Evolutionary conservation across 345 rosid species (phyloP), one percentile per base, ranked within the genome.

Genomic region (Eucalyptus marginata): DNA sequence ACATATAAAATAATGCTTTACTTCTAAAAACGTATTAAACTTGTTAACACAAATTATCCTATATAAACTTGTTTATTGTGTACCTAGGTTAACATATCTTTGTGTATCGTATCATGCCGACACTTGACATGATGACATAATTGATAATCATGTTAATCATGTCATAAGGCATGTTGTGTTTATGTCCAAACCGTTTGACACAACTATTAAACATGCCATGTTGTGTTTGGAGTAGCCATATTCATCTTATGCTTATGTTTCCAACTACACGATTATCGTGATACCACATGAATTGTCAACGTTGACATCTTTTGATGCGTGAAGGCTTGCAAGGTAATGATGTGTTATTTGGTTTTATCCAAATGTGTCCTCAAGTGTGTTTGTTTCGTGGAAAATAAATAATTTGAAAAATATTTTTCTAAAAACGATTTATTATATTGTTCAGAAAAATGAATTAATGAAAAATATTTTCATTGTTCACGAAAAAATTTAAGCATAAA

Each of bases 401-500:
- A 8, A 46, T 46, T 46, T 46, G 3, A 2, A 46, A 46, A 46
- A 46, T 46, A 46, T 46, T 46, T 44, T 46, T 46, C 10, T 46
- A 8, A 8, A 46, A 46, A 46, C 0, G 10, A 8, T 46, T 46
- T 10, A 0, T 46, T 8, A 10, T 46, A 46, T 46, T 10, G 1
- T 8, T 46, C 47, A 46, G 2, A 8, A 44, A 46, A 46, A 46
- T 46, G 47, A 46, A 46, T 46, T 2, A 2, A 46, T 46, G 10
- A 46, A 46, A 46, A 46, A 8, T 46, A 46, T 46, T 46, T 8
- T 46, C 47, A 46, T 46, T 46, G 3, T 46, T 46, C 10, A 46
- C 3, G 47, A 46, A 8, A 46, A 46, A 46, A 46, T 8, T 46
- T 46, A 46, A 2, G 10, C 47, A 46, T 46, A 46, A 8, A 2